A percentile compares a stretch with the other conserved stretches of the same genome.
These are phyloP conservation scores for Pterulicium gracile DNA, from an alignment of 1,284 basidiomycete species.

Conservation along the genomic window DNA sequence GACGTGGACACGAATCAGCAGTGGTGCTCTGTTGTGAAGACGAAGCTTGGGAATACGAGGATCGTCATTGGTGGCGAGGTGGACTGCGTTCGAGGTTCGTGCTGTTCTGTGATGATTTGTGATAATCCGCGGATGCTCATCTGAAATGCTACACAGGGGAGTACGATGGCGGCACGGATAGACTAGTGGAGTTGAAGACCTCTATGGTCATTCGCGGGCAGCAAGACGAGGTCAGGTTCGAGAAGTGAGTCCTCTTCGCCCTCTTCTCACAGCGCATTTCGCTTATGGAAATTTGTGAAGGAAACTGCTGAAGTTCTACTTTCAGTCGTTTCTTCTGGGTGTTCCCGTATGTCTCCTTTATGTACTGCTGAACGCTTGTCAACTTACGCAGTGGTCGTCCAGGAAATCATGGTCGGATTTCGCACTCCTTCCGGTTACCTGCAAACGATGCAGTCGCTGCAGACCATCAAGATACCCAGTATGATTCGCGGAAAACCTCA, in stretches of 20 bases:
- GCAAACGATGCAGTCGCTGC: conserved; percentile 52
- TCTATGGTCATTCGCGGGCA: conserved; percentile 67
- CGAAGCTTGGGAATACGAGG: conserved; percentile 74
- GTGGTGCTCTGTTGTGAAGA: conserved; percentile 92
- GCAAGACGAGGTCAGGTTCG: conserved; percentile 68
- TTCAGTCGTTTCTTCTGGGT: conserved; percentile 89
- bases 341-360: conserved; percentile 59
- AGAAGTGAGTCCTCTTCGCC: conserved; percentile 63
- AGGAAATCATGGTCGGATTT: conserved; percentile 91
- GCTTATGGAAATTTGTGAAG: conserved; percentile 22
- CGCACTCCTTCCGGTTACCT: conserved; percentile 69
- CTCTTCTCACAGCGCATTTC: neutral
- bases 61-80: conserved; percentile 91
- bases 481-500: conserved; percentile 63
- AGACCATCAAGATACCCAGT: conserved; percentile 63
- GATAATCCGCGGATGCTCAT: conserved; percentile 7
- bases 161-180: conserved; percentile 48
- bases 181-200: conserved; percentile 89
- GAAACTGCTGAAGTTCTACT: conserved; percentile 92
- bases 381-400: conserved; percentile 4
- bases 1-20: conserved; percentile 92
- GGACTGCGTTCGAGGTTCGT: conserved; percentile 77
- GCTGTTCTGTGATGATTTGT: conserved; percentile 1
- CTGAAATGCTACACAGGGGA: conserved; percentile 26
- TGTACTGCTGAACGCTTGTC: conserved; percentile 1